Conservation (phyloP, 208 protist genomes). For the Tritrichomonas musculus region DNA sequence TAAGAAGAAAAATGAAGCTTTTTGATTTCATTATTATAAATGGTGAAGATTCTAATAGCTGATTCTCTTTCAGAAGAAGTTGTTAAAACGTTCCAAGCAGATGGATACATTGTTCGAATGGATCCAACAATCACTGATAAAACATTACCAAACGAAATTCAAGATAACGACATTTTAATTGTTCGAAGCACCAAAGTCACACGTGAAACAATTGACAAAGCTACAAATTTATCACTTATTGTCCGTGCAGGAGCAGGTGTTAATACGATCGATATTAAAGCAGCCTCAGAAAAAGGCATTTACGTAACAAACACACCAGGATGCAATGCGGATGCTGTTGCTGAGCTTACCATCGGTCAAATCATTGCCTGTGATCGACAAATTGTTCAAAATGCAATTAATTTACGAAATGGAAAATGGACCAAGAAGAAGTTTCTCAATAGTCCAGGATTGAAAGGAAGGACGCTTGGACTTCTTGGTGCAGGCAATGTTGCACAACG, state of each 20-base stretch:
- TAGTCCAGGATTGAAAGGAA: background rate
- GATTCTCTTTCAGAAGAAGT: background rate
- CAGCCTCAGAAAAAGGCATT: background rate
- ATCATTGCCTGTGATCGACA: background rate
- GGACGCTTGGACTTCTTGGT: background rate
- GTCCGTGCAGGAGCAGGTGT: background rate
- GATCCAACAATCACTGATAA: background rate
- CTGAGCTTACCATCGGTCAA: background rate
- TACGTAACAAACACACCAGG: background rate
- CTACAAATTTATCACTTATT: background rate
- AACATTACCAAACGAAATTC: background rate
- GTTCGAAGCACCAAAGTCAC: background rate
- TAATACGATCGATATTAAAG: background rate
- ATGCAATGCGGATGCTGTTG: background rate
- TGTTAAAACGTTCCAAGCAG: background rate
- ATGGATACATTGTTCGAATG: background rate
- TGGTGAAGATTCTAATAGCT: background rate
- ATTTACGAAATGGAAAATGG: background rate
- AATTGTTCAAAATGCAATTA: background rate
- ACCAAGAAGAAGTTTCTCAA: background rate
- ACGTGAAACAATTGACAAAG: background rate
- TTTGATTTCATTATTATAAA: no score
- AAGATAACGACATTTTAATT: background rate
- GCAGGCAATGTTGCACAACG: background rate
- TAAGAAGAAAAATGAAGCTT: no score